Evolutionary conservation across 1,139 yeast species (phyloP).

Genomic region (Saccharomyces hybrid): DNA sequence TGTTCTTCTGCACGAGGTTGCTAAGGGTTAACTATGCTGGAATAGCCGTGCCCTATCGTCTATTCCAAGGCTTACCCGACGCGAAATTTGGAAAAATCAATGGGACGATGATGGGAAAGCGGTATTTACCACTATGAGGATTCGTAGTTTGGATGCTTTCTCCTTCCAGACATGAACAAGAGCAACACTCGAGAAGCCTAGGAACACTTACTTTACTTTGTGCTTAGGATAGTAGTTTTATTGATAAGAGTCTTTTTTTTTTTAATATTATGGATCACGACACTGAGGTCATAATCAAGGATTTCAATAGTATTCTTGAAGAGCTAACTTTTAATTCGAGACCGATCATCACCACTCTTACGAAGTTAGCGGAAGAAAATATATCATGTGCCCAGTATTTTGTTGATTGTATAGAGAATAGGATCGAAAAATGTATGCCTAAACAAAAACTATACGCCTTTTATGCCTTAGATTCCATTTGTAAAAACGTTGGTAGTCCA

Average conservation of each 20-base stretch:
- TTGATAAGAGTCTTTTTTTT: not conserved
- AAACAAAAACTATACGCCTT: slow-evolving; percentile 75
- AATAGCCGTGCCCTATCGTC: no score
- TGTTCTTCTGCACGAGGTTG: no score
- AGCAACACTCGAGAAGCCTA: no score
- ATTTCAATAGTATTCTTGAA: slow-evolving; percentile 36
- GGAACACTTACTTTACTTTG: no score
- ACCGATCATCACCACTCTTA: slow-evolving; percentile 79
- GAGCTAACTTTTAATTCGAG: slow-evolving; percentile 84
- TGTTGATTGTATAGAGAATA: slow-evolving; percentile 59
- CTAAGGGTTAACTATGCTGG: no score
- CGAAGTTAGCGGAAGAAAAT: slow-evolving; percentile 84
- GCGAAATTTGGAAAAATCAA: no score
- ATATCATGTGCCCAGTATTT: slow-evolving; percentile 69
- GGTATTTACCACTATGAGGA: no score
- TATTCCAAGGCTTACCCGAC: no score
- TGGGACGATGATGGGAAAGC: no score
- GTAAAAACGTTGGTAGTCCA: slow-evolving; percentile 85
- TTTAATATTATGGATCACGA: slow-evolving; percentile 18
- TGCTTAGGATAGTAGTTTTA: not conserved
- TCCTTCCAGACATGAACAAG: no score
- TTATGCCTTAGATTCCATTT: slow-evolving; percentile 84
- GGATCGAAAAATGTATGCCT: slow-evolving; percentile 65
- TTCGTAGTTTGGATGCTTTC: no score
- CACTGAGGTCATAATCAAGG: slow-evolving; percentile 22